Evolutionary conservation across 176 grass and related monocot genomes (phyloP), one percentile per base, ranked within the genome.

Genomic region (Calamus simplicifolius): DNA sequence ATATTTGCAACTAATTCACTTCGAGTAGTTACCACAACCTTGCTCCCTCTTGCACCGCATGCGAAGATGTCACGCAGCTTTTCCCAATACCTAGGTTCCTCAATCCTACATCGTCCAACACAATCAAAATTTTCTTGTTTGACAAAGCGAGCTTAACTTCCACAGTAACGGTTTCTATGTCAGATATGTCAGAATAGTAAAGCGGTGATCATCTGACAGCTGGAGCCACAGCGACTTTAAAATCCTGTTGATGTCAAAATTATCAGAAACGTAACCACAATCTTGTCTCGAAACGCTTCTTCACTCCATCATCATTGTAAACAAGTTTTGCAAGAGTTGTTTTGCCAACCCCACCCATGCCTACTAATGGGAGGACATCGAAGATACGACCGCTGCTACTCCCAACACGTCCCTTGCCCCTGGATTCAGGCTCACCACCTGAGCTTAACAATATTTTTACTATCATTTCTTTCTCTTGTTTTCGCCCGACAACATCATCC

Each of bases 261-360:
- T 50, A 1, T 68, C 3, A 2, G 73, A 86, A 13, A 71, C 64
- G 60, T 38, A 57, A 31, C 78, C 83, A 86, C 4, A 55, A 38
- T 8, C 19, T 68, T 6, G 19, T 51, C 3, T 19, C 5, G 43
- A 81, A 86, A 62, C 49, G 29, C 1, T 69, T 31, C 19, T 56
- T 19, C 4, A 77, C 19, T 16, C 49, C 43, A 26, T 31, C 28
- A 25, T 86, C 13, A 7, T 57, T 66, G 59, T 61, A 86, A 1
- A n/a, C n/a, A n/a, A n/a, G n/a, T n/a, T n/a, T n/a, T n/a, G n/a
- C n/a, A n/a, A n/a, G n/a, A n/a, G n/a, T 51, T 10, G 73, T 81
- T 55, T 81, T 86, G 23, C 83, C 83, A 19, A 86, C 63, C 19
- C 77, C 73, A 31, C 73, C 68, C 19, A 58, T 51, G 23, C 83